Conservation (phyloP, 257 asterid species). For the Ehretia macrophylla region DNA sequence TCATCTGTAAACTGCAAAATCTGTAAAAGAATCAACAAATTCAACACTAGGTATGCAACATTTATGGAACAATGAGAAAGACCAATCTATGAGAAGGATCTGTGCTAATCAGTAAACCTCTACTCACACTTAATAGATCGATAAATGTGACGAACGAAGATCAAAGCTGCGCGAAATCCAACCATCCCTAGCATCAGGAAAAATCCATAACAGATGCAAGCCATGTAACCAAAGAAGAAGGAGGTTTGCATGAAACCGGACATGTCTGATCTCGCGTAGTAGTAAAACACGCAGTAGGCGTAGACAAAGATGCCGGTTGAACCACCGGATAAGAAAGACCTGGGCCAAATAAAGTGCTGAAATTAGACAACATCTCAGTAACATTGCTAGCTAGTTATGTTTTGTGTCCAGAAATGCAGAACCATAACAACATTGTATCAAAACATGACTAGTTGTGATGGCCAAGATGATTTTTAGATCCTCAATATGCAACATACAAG, state of each 20-base stretch:
- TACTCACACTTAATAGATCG: slow-evolving; percentile 18
- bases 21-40: too few relatives aligned
- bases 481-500: too few relatives aligned
- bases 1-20: too few relatives aligned
- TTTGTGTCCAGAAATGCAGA: too few relatives aligned
- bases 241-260: slow-evolving; percentile 19
- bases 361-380: background rate
- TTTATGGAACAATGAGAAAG: too few relatives aligned
- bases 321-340: slow-evolving; percentile 24
- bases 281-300: slow-evolving; percentile 15
- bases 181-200: slow-evolving; percentile 21
- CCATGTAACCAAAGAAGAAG: slow-evolving; percentile 24
- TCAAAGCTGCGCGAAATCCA: slow-evolving; percentile 14
- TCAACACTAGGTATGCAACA: too few relatives aligned
- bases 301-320: slow-evolving; percentile 17
- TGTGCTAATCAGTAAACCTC: background rate
- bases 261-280: slow-evolving; percentile 14
- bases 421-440: too few relatives aligned
- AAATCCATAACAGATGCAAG: slow-evolving; percentile 21
- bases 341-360: background rate
- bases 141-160: slow-evolving; percentile 19
- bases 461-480: too few relatives aligned
- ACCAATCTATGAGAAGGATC: too few relatives aligned
- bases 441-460: too few relatives aligned
- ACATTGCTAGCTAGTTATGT: background rate